Evolutionary conservation across 2,329 filamentous ascomycete genomes (phyloP), one percentile per base, ranked within the genome.

Genomic region (Colletotrichum viniferum): DNA sequence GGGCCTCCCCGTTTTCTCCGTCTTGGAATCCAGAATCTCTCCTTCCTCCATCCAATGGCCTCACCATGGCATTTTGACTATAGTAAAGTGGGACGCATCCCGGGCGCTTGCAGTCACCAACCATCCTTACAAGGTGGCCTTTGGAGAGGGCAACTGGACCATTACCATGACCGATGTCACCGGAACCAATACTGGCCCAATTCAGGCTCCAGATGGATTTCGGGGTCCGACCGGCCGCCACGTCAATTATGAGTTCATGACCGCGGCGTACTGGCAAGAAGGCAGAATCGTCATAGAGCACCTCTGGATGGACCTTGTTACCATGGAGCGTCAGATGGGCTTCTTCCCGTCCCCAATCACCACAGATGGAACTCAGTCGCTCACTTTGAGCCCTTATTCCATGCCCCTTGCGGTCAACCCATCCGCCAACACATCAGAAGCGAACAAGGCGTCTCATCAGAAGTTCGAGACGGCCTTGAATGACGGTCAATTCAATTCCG

Each of bases 51-150:
- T n/a, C 5, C n/a, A 56, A 7, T 1, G 71, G 71, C 10, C 65
- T 43, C 6, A 73, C 14, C 65, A 73, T 36, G 1, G 56, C 55
- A n/a, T 73, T 73, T 38, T 73, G 38, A 43, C 71, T 73, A 13
- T 73, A 73, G 38, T 73, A 73, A 21, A 62, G 69, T 7, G 71
- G 65, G 5, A 73, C 71, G 6, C 71, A 73, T 0, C 64, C 64
- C 1, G 71, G 36, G 7, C 65, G 56, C 6, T 69, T 61, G 7
- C 43, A 26, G 34, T 36, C 13, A 36, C 34, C 34, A 36, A 36
- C 34, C 34, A 36, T 36, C 34, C 34, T 36, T 36, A 36, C 34
- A 36, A 36, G 13, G 34, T 36, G 34, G 34, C 34, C 14, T 36
- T 36, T 36, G 34, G 34, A 16, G 34, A 36, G 13, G 34, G 34